Evolutionary conservation across 768 basidiomycete species (phyloP).

Genomic region (Paxillus ammoniavirescens): DNA sequence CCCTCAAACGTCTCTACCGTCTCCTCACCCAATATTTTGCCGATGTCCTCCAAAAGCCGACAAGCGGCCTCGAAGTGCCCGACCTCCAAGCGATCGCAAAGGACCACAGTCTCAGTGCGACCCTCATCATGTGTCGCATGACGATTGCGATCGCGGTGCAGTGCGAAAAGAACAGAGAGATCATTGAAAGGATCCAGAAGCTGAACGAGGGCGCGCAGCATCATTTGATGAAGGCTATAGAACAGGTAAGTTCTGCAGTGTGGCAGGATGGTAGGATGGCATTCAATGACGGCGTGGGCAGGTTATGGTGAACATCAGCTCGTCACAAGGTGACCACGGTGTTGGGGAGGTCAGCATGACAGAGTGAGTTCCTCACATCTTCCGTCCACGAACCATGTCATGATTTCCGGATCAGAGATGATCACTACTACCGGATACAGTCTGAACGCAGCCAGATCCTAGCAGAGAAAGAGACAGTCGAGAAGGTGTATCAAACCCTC

Average conservation of each 20-base stretch:
- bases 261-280: background rate
- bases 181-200: constrained; percentile 86
- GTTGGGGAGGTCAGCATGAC: constrained; percentile 67
- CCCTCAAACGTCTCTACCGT: constrained; percentile 82
- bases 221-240: constrained; percentile 89
- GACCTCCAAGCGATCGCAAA: constrained; percentile 86
- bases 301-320: constrained; percentile 75
- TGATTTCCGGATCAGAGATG: constrained; percentile 54
- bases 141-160: constrained; percentile 87
- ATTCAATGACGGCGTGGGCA: constrained; percentile 24
- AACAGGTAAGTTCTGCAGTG: constrained; percentile 59
- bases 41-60: constrained; percentile 79
- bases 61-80: constrained; percentile 77
- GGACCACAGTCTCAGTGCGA: constrained; percentile 62
- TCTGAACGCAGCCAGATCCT: constrained; percentile 74
- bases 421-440: constrained; percentile 86
- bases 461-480: constrained; percentile 82
- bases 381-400: constrained; percentile 7
- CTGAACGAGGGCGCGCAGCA: constrained; percentile 84
- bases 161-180: constrained; percentile 83
- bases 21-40: constrained; percentile 88
- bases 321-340: constrained; percentile 46
- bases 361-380: constrained; percentile 54
- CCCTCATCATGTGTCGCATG: constrained; percentile 73
- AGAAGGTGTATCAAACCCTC: constrained; percentile 75